phyloP scores from a whole-genome alignment of 1,284 basidiomycete species.

The Takashimella tepidaria region DNA sequence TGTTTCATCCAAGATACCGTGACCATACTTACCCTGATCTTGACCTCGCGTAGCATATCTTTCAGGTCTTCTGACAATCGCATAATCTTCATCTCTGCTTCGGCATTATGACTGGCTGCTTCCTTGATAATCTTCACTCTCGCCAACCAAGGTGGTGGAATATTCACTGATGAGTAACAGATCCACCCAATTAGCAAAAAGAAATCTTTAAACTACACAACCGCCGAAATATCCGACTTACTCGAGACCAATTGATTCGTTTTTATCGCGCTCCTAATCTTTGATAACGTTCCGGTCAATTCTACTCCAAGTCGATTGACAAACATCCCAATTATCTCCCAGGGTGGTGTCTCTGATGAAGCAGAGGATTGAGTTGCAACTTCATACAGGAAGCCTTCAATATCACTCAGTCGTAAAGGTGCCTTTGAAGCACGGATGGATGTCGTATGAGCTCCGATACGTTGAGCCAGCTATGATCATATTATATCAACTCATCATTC shows the following conservation, averaged over 20 bases:
- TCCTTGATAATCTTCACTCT: constrained; percentile 85
- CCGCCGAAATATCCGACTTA: constrained; percentile 46
- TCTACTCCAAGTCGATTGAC: constrained; percentile 67
- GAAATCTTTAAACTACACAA: neutral
- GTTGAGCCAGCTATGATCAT: constrained; percentile 66
- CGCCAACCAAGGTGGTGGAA: constrained; percentile 77
- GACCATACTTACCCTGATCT: constrained; percentile 51
- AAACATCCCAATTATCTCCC: constrained; percentile 69
- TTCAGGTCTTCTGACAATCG: constrained; percentile 85
- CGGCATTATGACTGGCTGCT: constrained; percentile 74
- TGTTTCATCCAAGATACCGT: no score
- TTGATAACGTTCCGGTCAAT: constrained; percentile 62
- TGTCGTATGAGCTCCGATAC: constrained; percentile 70
- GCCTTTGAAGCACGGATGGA: constrained; percentile 70
- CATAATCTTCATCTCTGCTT: constrained; percentile 80
- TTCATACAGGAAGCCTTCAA: constrained; percentile 67
- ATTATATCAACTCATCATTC: neutral
- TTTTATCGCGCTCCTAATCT: constrained; percentile 69
- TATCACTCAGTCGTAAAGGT: constrained; percentile 65
- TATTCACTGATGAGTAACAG: constrained; percentile 55
- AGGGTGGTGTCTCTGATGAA: constrained; percentile 56
- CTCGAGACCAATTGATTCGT: constrained; percentile 58
- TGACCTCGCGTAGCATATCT: constrained; percentile 74
- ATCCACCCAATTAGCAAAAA: neutral
- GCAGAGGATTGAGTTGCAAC: constrained; percentile 51